These are phyloP conservation scores for Cystobasidiopsis lactophilus DNA, from an alignment of 768 basidiomycete species.

Conservation along the genomic window DNA sequence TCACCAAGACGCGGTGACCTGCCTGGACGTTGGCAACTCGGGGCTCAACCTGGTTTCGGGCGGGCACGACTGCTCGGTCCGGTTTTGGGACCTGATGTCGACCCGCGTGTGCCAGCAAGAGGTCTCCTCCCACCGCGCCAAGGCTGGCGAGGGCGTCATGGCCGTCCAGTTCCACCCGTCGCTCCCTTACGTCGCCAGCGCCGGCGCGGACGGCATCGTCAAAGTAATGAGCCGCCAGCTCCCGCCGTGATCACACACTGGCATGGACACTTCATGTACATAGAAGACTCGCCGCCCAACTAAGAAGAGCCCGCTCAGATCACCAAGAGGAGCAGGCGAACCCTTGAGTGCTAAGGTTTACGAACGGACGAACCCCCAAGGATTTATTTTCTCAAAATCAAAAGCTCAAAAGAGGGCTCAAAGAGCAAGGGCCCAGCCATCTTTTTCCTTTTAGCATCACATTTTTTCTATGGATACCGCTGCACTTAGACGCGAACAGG, in stretches of 20 bases:
- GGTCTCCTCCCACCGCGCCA: slow-evolving; percentile 66
- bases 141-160: slow-evolving; percentile 72
- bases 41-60: slow-evolving; percentile 73
- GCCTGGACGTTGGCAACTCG: slow-evolving; percentile 64
- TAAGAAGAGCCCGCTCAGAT: no score
- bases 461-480: no score
- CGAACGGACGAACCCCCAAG: no score
- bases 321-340: no score
- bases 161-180: slow-evolving; percentile 66
- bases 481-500: no score
- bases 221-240: slow-evolving; percentile 43
- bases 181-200: slow-evolving; percentile 69
- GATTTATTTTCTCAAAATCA: no score
- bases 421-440: no score
- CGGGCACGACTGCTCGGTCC: slow-evolving; percentile 78
- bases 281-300: no score
- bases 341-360: no score
- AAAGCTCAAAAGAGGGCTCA: no score
- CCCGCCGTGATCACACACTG: neutral
- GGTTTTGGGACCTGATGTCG: slow-evolving; percentile 76
- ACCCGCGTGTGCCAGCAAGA: slow-evolving; percentile 69
- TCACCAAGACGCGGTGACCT: slow-evolving; percentile 79
- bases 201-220: slow-evolving; percentile 86
- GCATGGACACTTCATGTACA: no score
- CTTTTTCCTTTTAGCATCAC: no score